A percentile compares a stretch with the other conserved stretches of the same genome.
phyloP scores from a whole-genome alignment of 1,284 basidiomycete species.

The Trichosporon asahii region DNA sequence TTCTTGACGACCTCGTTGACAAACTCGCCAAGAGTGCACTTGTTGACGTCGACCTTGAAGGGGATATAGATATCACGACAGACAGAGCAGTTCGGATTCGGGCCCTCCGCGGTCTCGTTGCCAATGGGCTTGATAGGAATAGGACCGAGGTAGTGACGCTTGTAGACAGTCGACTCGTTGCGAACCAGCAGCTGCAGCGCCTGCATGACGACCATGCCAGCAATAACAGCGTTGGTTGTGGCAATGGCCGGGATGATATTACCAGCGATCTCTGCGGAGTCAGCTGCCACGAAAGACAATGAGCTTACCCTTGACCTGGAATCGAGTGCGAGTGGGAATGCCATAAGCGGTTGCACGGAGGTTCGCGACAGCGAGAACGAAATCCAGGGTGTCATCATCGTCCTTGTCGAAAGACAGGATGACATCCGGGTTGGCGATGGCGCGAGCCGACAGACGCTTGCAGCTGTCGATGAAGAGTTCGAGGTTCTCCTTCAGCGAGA shows the following conservation, averaged over 20 bases:
- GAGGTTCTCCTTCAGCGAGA: slow-evolving; percentile 74
- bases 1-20: slow-evolving; percentile 59
- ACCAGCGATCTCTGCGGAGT: slow-evolving; percentile 86
- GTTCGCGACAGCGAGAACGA: slow-evolving; percentile 92
- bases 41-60: slow-evolving; percentile 65
- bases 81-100: slow-evolving; percentile 73
- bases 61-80: slow-evolving; percentile 81
- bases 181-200: slow-evolving; percentile 69
- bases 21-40: slow-evolving; percentile 67
- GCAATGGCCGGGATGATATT: slow-evolving; percentile 99
- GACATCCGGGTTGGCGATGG: slow-evolving; percentile 67
- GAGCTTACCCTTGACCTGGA: slow-evolving; percentile 84
- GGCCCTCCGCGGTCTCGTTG: slow-evolving; percentile 68
- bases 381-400: slow-evolving; percentile 93
- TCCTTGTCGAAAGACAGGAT: slow-evolving; percentile 93
- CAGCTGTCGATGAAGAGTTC: slow-evolving; percentile 77
- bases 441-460: slow-evolving; percentile 69
- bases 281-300: background rate
- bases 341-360: slow-evolving; percentile 84
- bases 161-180: slow-evolving; percentile 53
- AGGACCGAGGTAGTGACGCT: slow-evolving; percentile 11
- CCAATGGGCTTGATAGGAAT: slow-evolving; percentile 51
- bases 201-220: slow-evolving; percentile 90
- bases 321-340: slow-evolving; percentile 83
- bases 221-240: slow-evolving; percentile 96